Conservation (phyloP, 768 basidiomycete genomes). For the Chalciporus chontae region DNA sequence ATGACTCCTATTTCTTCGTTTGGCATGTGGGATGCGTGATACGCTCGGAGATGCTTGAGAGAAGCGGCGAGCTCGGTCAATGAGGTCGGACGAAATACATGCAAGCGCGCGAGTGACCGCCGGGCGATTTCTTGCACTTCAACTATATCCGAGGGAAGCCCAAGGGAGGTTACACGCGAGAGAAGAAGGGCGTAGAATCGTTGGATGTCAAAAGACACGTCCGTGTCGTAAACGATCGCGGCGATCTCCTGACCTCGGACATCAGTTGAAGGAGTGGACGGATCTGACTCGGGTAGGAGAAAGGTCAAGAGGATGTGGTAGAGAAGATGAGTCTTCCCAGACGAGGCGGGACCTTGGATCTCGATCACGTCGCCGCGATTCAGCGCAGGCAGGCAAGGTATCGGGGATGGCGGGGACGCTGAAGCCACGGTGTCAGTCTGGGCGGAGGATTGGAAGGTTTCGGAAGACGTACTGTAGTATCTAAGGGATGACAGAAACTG, state of each 20-base stretch:
- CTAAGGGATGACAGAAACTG: constrained; percentile 45
- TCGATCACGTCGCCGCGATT: constrained; percentile 64
- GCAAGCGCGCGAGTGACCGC: constrained; percentile 49
- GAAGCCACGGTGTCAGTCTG: constrained; percentile 32
- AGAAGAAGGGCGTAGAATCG: constrained; percentile 54
- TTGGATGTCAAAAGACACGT: constrained; percentile 56
- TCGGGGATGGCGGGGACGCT: constrained; percentile 23
- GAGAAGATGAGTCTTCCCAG: constrained; percentile 79
- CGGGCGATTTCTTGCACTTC: constrained; percentile 31
- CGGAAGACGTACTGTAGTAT: constrained; percentile 32
- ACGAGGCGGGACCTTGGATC: constrained; percentile 69
- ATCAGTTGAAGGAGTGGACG: constrained; percentile 21
- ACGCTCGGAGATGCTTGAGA: constrained; percentile 52
- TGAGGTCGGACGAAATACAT: constrained; percentile 67
- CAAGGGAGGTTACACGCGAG: constrained; percentile 38
- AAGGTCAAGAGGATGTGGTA: constrained; percentile 60
- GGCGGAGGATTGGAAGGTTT: background rate
- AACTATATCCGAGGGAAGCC: constrained; percentile 18
- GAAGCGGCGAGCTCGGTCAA: constrained; percentile 68
- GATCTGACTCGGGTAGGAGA: constrained; percentile 42
- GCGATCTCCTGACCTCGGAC: constrained; percentile 63
- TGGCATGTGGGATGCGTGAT: constrained; percentile 47
- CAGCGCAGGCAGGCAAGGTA: constrained; percentile 29
- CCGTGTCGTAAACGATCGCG: constrained; percentile 69
- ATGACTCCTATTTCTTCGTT: constrained; percentile 60